These are phyloP conservation scores for Mycosphaerella arachidis DNA, from an alignment of 2,329 filamentous ascomycete genomes.

Conservation along the genomic window DNA sequence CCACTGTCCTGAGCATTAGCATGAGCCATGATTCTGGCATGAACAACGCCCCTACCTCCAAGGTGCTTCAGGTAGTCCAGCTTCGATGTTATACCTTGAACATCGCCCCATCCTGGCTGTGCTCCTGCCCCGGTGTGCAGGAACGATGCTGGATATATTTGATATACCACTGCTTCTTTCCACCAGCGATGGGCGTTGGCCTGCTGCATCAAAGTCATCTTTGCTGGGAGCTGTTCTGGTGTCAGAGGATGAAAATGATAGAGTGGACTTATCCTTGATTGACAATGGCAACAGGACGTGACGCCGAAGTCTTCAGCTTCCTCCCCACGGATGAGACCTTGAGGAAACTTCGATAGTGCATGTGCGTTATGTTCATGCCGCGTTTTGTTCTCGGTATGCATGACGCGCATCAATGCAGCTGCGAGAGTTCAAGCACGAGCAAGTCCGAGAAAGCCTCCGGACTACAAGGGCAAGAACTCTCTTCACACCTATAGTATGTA, in stretches of 20 bases:
- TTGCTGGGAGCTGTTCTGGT: background rate
- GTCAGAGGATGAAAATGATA: background rate
- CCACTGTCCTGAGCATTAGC: constrained; percentile 35
- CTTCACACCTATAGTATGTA: background rate
- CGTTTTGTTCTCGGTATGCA: background rate
- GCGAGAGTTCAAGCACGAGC: background rate
- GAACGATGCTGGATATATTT: constrained; percentile 58
- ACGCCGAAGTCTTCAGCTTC: background rate
- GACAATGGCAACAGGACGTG: too few species aligned
- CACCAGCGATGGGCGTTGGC: constrained; percentile 29
- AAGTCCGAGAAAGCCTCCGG: constrained; percentile 7
- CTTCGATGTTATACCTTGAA: constrained; percentile 60
- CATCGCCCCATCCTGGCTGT: constrained; percentile 56
- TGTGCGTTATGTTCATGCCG: background rate
- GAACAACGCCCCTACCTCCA: constrained; percentile 35
- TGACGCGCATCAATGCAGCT: background rate
- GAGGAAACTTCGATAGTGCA: background rate
- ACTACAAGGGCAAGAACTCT: background rate
- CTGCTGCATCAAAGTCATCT: background rate
- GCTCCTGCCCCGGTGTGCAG: constrained; percentile 52
- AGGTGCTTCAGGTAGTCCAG: constrained; percentile 60
- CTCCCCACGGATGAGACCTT: background rate
- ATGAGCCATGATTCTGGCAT: background rate
- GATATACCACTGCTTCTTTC: constrained; percentile 40
- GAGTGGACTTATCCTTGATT: too few species aligned